Evolutionary conservation across 805 yeast genomes (phyloP).

Genomic region (Ogataea pini): DNA sequence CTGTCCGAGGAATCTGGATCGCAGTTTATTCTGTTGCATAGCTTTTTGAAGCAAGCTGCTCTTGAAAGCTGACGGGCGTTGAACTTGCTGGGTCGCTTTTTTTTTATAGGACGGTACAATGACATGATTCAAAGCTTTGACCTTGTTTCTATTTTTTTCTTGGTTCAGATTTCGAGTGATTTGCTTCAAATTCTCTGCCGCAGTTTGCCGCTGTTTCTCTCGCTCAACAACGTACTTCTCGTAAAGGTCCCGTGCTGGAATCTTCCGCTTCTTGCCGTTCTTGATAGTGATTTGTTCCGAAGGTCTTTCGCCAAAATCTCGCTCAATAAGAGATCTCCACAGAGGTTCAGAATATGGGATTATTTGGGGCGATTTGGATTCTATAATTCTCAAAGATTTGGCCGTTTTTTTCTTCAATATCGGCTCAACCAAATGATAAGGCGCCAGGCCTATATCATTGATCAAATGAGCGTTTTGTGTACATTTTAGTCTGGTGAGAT

Average conservation of each 20-base stretch:
- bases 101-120: conserved; percentile 22
- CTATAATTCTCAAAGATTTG: conserved; percentile 43
- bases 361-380: conserved; percentile 44
- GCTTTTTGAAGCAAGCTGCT: conserved; percentile 35
- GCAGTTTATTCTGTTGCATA: conserved; percentile 28
- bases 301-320: conserved; percentile 52
- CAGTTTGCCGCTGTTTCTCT: conserved; percentile 44
- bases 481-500: conserved; percentile 32
- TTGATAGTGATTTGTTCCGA: conserved; percentile 15
- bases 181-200: conserved; percentile 45
- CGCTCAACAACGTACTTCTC: conserved; percentile 41
- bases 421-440: conserved; percentile 50
- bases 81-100: conserved; percentile 13
- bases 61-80: conserved; percentile 23
- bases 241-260: conserved; percentile 43
- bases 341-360: conserved; percentile 43
- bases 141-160: conserved; percentile 44
- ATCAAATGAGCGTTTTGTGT: conserved; percentile 34
- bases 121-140: conserved; percentile 34
- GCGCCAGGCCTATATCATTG: conserved; percentile 36
- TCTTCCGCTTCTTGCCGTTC: conserved; percentile 22
- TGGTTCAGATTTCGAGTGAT: conserved; percentile 41
- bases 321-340: conserved; percentile 46
- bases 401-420: conserved; percentile 46
- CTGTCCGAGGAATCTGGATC: conserved; percentile 25